Evolutionary conservation across 768 basidiomycete genomes (phyloP).

Genomic region (Lanmaoa pseudosensibilis): DNA sequence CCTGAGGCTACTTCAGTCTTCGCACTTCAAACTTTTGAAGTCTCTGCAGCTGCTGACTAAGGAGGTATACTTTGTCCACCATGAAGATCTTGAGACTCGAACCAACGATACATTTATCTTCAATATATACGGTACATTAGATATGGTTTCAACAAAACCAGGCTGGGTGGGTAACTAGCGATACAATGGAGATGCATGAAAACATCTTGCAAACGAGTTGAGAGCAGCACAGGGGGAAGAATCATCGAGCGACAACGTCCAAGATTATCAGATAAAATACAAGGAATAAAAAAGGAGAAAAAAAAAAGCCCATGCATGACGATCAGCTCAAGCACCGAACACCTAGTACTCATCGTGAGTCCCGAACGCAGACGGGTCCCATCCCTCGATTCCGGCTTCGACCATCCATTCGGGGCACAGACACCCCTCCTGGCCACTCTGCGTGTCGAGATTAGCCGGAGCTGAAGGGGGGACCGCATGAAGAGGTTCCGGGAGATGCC

Average conservation of each 20-base stretch:
- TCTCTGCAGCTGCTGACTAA: too few relatives aligned
- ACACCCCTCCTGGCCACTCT: conserved; percentile 9
- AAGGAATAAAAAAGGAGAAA: neutral
- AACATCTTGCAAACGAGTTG: neutral
- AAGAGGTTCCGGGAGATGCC: neutral
- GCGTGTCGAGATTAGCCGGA: neutral
- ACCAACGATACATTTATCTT: too few relatives aligned
- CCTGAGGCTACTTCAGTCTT: too few relatives aligned
- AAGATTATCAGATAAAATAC: neutral
- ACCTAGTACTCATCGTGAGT: neutral
- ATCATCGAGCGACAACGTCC: neutral
- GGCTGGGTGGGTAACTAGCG: neutral
- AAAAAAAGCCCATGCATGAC: neutral
- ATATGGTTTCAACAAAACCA: neutral
- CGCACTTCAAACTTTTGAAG: too few relatives aligned
- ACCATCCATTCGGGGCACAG: conserved; percentile 28
- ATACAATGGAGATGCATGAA: conserved; percentile 3
- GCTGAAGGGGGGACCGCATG: neutral
- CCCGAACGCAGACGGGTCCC: conserved; percentile 5
- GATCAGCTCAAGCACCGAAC: conserved; percentile 1
- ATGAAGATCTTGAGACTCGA: too few relatives aligned
- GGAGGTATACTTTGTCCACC: too few relatives aligned
- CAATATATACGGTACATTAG: too few relatives aligned
- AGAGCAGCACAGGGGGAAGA: neutral
- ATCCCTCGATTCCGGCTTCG: conserved; percentile 14